phyloP scores from a whole-genome alignment of 163 green algal genomes.

The Volvox carteri region DNA sequence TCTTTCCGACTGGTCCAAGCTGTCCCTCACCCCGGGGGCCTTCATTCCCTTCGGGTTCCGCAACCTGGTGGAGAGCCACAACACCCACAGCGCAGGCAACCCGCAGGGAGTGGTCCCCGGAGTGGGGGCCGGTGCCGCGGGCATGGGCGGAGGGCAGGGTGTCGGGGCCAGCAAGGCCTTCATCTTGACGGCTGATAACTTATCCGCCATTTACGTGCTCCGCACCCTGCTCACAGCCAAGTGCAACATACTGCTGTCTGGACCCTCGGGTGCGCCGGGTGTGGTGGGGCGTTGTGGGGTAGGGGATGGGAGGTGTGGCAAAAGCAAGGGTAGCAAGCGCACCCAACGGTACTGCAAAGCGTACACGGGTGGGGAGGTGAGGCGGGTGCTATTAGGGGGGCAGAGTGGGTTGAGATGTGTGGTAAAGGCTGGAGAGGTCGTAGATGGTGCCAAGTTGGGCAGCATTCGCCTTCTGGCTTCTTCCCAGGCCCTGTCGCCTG shows the following conservation, averaged over 20 bases:
- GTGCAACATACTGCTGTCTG: conserved; percentile 56
- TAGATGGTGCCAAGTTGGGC: too few species aligned
- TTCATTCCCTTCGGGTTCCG: conserved; percentile 63
- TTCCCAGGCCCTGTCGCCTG: too few species aligned
- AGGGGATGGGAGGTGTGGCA: background rate
- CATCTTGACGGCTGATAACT: conserved; percentile 61
- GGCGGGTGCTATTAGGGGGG: background rate
- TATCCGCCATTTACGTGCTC: conserved; percentile 61
- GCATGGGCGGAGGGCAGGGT: background rate
- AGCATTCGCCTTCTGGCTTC: too few species aligned
- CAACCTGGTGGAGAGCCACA: conserved; percentile 38
- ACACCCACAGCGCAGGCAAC: background rate
- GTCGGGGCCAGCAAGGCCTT: conserved; percentile 4
- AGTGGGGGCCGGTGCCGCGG: background rate
- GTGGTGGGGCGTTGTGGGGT: background rate
- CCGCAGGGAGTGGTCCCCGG: background rate
- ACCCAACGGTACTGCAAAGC: too few species aligned
- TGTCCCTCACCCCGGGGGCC: conserved; percentile 49
- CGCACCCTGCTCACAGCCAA: conserved; percentile 39
- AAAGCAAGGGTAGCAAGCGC: background rate
- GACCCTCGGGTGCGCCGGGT: conserved; percentile 37
- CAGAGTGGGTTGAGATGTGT: background rate
- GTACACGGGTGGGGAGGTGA: background rate
- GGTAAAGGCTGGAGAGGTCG: background rate
- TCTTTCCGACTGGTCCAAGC: conserved; percentile 45